phyloP scores from a whole-genome alignment of 1,284 basidiomycete genomes.

The Butyriboletus pseudospeciosus region DNA sequence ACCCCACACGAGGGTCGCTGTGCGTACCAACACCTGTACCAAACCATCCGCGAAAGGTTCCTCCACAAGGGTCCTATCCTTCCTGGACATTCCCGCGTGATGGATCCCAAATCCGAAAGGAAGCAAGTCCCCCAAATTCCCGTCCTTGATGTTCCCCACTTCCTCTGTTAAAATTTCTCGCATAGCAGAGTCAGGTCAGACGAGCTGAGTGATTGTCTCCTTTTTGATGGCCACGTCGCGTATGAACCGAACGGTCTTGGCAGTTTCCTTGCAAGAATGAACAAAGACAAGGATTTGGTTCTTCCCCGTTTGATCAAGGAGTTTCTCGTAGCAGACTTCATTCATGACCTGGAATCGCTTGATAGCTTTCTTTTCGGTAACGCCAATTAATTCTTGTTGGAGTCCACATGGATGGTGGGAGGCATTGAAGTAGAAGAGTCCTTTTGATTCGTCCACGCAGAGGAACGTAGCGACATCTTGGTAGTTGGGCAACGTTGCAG shows the following conservation, averaged over 20 bases:
- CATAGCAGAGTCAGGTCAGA: slow-evolving; percentile 85
- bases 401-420: slow-evolving; percentile 86
- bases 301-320: slow-evolving; percentile 88
- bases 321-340: slow-evolving; percentile 99
- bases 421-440: slow-evolving; percentile 96
- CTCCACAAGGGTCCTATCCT: slow-evolving; percentile 90
- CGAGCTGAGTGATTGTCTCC: slow-evolving; percentile 93
- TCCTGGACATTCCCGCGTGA: slow-evolving; percentile 98
- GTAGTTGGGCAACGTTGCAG: slow-evolving; percentile 97
- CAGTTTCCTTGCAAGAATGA: slow-evolving; percentile 92
- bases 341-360: slow-evolving; percentile 98
- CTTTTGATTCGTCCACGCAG: slow-evolving; percentile 87
- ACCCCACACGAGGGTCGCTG: slow-evolving; percentile 98
- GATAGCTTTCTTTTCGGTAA: slow-evolving; percentile 99
- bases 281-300: slow-evolving; percentile 95
- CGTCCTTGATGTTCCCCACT: slow-evolving; percentile 78
- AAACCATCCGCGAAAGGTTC: slow-evolving; percentile 93
- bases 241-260: slow-evolving; percentile 94
- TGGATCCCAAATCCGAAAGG: slow-evolving; percentile 98
- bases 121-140: slow-evolving; percentile 83
- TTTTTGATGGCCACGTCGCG: slow-evolving; percentile 95
- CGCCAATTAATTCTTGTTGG: slow-evolving; percentile 95
- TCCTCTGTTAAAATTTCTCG: slow-evolving; percentile 87
- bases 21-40: slow-evolving; percentile 94
- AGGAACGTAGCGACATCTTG: slow-evolving; percentile 99